phyloP scores from a whole-genome alignment of 441 rosid species.

The Brassica balearica region DNA sequence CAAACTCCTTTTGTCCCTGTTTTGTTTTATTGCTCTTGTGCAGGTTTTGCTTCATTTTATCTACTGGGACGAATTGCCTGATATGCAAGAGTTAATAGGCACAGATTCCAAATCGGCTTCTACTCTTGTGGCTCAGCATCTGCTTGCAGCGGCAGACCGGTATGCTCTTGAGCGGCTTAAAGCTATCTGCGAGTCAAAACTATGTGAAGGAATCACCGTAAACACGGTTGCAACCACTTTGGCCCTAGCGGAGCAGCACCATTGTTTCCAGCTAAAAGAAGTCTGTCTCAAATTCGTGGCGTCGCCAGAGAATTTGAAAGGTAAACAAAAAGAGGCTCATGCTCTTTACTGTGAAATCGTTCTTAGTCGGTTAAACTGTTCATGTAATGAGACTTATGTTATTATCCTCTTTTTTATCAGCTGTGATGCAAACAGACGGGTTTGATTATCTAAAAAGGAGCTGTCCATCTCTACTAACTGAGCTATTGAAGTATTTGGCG shows the following conservation, averaged over 20 bases:
- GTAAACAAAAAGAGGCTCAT: conserved; percentile 38
- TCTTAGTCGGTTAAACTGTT: not conserved
- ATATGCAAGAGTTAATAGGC: conserved; percentile 74
- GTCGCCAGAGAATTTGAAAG: conserved; percentile 77
- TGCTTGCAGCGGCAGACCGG: conserved; percentile 90
- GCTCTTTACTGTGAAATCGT: not conserved
- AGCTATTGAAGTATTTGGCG: conserved; percentile 64
- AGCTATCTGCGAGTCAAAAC: conserved; percentile 78
- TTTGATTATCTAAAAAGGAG: conserved; percentile 73
- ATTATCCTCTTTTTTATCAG: conserved; percentile 47
- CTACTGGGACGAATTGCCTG: conserved; percentile 86
- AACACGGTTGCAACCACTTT: conserved; percentile 90
- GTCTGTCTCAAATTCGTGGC: conserved; percentile 84
- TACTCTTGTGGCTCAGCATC: conserved; percentile 87
- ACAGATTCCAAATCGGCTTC: conserved; percentile 70
- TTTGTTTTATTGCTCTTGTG: conserved; percentile 15
- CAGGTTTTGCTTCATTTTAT: conserved; percentile 88
- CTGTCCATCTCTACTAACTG: conserved; percentile 74
- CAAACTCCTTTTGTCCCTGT: not conserved
- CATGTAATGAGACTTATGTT: not conserved
- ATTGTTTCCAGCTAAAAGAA: conserved; percentile 72
- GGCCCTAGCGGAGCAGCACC: conserved; percentile 96
- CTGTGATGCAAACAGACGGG: conserved; percentile 95
- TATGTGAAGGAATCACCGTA: conserved; percentile 79
- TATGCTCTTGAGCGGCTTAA: conserved; percentile 90